Evolutionary conservation across 108 stramenopile species (phyloP).

Genomic region (Mayamaea pseudoterrestris): DNA sequence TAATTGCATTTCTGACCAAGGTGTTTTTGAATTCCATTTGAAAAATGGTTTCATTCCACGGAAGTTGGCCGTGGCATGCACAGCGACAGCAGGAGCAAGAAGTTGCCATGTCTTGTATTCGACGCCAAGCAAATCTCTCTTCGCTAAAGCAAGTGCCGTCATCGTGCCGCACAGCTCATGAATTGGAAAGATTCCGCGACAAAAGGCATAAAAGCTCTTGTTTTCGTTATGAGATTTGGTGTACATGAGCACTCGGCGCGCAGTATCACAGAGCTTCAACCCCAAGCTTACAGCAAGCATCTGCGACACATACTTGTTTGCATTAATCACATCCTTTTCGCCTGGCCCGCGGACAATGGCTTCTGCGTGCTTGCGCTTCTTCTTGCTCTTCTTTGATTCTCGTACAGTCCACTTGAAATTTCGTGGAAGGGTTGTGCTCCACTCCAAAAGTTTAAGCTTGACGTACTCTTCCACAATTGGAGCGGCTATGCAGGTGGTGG

Average conservation of each 20-base stretch:
- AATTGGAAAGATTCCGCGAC: slow-evolving; percentile 85
- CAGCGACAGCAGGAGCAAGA: slow-evolving; percentile 61
- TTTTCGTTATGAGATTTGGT: slow-evolving; percentile 49
- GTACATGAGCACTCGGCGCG: slow-evolving; percentile 78
- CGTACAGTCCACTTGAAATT: slow-evolving; percentile 34
- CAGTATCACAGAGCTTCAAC: slow-evolving; percentile 59
- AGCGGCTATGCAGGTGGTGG: slow-evolving; percentile 58
- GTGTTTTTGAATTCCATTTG: slow-evolving; percentile 87
- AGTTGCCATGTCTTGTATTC: slow-evolving; percentile 59
- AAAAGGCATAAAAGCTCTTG: slow-evolving; percentile 68
- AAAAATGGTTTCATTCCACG: slow-evolving; percentile 89
- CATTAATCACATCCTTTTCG: slow-evolving; percentile 45
- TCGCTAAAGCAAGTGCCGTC: slow-evolving; percentile 82
- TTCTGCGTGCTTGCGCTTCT: slow-evolving; percentile 15
- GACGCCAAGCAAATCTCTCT: slow-evolving; percentile 72
- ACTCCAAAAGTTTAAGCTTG: slow-evolving; percentile 61
- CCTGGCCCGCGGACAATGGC: not conserved
- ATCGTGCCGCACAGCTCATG: slow-evolving; percentile 91
- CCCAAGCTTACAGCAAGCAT: slow-evolving; percentile 76
- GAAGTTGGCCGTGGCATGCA: slow-evolving; percentile 89
- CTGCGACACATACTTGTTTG: slow-evolving; percentile 66
- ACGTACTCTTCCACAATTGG: slow-evolving; percentile 81
- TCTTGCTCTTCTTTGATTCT: slow-evolving; percentile 24
- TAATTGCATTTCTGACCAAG: slow-evolving; percentile 92
- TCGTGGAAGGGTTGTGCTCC: slow-evolving; percentile 42